A percentile compares a stretch with the other conserved stretches of the same genome.
Evolutionary conservation across 2,329 filamentous ascomycete genomes (phyloP).

Genomic region (Xylariaceae sp.): DNA sequence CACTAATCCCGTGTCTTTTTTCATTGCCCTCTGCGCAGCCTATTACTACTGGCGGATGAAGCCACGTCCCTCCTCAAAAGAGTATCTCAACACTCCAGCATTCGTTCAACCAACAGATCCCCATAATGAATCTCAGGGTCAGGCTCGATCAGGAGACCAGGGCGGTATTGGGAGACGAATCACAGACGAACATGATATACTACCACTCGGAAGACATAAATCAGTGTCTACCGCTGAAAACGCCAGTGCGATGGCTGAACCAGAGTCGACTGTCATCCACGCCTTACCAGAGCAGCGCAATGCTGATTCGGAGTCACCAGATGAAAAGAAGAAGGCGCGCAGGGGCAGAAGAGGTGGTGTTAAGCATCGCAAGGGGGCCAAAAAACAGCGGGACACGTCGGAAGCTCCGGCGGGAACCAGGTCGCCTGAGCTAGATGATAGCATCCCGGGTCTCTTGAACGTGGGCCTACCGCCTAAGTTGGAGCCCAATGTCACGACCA

Average conservation of each 20-base stretch:
- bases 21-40: slow-evolving; percentile 37
- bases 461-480: slow-evolving; percentile 52
- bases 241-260: slow-evolving; percentile 13
- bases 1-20: slow-evolving; percentile 29
- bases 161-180: neutral
- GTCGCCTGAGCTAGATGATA: slow-evolving; percentile 34
- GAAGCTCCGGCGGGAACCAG: slow-evolving; percentile 48
- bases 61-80: slow-evolving; percentile 26
- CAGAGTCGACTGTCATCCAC: slow-evolving; percentile 15
- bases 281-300: slow-evolving; percentile 24
- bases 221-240: neutral
- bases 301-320: slow-evolving; percentile 32
- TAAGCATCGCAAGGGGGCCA: slow-evolving; percentile 62
- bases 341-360: slow-evolving; percentile 70
- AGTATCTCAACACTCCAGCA: slow-evolving; percentile 19
- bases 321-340: slow-evolving; percentile 65
- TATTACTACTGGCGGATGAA: slow-evolving; percentile 46
- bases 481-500: slow-evolving; percentile 61
- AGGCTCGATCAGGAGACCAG: slow-evolving; percentile 1
- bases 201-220: neutral
- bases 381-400: slow-evolving; percentile 51
- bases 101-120: slow-evolving; percentile 23
- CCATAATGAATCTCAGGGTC: neutral
- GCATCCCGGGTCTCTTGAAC: slow-evolving; percentile 63
- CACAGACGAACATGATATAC: neutral